phyloP scores from a whole-genome alignment of 2,329 filamentous ascomycete species.

The Cladosporium sp. region DNA sequence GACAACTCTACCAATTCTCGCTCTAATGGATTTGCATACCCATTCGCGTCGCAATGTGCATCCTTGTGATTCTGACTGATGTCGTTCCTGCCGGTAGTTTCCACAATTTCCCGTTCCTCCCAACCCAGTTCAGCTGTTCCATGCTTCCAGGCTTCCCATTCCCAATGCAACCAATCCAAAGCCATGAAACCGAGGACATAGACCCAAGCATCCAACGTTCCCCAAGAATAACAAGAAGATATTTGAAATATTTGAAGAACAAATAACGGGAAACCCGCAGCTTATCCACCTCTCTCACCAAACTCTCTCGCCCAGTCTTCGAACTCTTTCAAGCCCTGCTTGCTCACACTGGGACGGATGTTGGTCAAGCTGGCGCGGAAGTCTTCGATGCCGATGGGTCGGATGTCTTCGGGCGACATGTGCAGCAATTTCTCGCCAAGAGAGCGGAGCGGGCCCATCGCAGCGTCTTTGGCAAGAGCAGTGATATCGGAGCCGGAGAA shows the following conservation, averaged over 20 bases:
- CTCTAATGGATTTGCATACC: no score
- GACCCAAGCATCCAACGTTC: neutral
- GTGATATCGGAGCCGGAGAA: slow-evolving; percentile 98
- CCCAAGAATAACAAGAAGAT: neutral
- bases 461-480: slow-evolving; percentile 91
- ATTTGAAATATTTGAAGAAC: neutral
- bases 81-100: neutral
- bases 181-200: neutral
- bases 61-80: neutral
- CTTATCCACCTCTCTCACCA: slow-evolving; percentile 78
- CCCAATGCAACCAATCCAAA: neutral
- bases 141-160: neutral
- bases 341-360: slow-evolving; percentile 86
- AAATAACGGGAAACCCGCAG: neutral
- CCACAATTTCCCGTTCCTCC: neutral
- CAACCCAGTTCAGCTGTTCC: neutral
- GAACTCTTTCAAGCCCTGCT: slow-evolving; percentile 77
- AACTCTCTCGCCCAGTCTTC: slow-evolving; percentile 94
- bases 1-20: neutral
- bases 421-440: slow-evolving; percentile 83
- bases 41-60: no score
- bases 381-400: slow-evolving; percentile 76
- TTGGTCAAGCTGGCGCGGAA: slow-evolving; percentile 79
- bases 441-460: slow-evolving; percentile 90
- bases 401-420: slow-evolving; percentile 91